These are phyloP conservation scores for Penicillium lagena DNA, from an alignment of 495 filamentous ascomycete species.

Conservation along the genomic window DNA sequence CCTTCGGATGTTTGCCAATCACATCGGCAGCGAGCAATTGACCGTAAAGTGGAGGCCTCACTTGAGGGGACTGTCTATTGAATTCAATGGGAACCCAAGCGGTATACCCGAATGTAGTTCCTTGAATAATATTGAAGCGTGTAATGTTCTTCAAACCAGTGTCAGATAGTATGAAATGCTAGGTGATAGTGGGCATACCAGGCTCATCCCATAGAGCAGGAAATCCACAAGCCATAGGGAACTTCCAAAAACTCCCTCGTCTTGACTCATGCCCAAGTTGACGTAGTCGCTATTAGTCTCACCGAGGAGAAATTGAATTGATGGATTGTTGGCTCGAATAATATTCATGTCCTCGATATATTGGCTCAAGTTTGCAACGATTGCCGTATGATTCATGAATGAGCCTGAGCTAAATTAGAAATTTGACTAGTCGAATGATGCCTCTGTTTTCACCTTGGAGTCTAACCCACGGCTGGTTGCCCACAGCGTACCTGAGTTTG, in stretches of 20 bases:
- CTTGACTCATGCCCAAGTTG: conserved; percentile 9
- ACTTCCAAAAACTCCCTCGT: conserved; percentile 14
- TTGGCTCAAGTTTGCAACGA: conserved; percentile 6
- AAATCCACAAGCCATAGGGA: conserved; percentile 11
- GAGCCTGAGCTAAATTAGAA: conserved; percentile 3
- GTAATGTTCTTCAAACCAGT: conserved; percentile 3
- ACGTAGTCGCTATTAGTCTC: conserved; percentile 15
- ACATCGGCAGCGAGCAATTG: conserved; percentile 10
- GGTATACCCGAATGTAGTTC: conserved; percentile 13
- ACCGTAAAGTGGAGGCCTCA: conserved; percentile 8
- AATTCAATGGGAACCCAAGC: conserved; percentile 6
- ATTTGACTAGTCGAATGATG: not conserved
- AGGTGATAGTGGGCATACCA: not conserved
- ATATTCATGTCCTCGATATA: conserved; percentile 7
- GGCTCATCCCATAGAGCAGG: conserved; percentile 9
- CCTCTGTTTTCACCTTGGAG: conserved; percentile 2
- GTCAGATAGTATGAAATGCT: too few species aligned
- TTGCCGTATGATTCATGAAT: conserved; percentile 13
- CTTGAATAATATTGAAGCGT: conserved; percentile 14
- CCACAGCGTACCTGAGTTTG: conserved; percentile 4
- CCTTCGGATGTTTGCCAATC: conserved; percentile 5
- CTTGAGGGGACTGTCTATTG: conserved; percentile 5
- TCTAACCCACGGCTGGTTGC: conserved; percentile 10
- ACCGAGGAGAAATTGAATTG: conserved; percentile 7
- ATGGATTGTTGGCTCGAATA: not conserved